These are phyloP conservation scores for Zygosaccharomyces pseudorouxii DNA, from an alignment of 805 yeast genomes.

Conservation along the genomic window DNA sequence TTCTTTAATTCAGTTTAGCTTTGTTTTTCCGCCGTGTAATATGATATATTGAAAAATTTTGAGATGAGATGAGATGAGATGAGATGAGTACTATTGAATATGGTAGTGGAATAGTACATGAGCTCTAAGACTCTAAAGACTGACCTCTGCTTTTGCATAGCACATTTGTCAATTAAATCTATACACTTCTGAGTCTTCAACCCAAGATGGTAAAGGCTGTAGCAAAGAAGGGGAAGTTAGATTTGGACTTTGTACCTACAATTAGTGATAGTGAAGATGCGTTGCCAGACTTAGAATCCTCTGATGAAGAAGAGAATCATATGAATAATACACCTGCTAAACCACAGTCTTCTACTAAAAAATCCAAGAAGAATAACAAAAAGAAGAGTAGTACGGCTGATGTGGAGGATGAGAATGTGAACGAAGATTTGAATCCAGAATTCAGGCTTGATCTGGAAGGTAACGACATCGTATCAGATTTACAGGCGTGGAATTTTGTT, in stretches of 20 bases:
- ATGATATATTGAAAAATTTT: conserved; percentile 7
- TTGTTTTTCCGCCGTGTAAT: background rate
- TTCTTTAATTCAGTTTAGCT: background rate
- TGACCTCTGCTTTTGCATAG: background rate
- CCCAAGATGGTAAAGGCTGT: background rate
- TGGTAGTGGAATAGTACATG: no score
- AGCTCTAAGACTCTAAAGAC: background rate
- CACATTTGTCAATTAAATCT: background rate
- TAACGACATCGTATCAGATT: conserved; percentile 42
- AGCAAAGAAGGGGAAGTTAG: conserved; percentile 4
- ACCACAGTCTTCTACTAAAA: conserved; percentile 10
- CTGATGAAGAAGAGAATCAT: conserved; percentile 41
- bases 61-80: conserved; percentile 22
- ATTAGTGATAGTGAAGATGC: conserved; percentile 76
- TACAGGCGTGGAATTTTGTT: conserved; percentile 83
- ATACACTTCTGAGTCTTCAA: background rate
- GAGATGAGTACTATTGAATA: background rate
- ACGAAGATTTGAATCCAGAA: conserved; percentile 65
- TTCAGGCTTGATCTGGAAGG: conserved; percentile 68
- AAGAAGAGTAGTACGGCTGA: conserved; percentile 27
- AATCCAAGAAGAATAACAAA: conserved; percentile 22
- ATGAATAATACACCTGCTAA: conserved; percentile 5
- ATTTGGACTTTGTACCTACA: conserved; percentile 55
- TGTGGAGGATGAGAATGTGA: conserved; percentile 37
- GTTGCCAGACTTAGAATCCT: conserved; percentile 48